Conservation (phyloP, 2,329 filamentous ascomycete genomes). For the Botrytis paeoniae region DNA sequence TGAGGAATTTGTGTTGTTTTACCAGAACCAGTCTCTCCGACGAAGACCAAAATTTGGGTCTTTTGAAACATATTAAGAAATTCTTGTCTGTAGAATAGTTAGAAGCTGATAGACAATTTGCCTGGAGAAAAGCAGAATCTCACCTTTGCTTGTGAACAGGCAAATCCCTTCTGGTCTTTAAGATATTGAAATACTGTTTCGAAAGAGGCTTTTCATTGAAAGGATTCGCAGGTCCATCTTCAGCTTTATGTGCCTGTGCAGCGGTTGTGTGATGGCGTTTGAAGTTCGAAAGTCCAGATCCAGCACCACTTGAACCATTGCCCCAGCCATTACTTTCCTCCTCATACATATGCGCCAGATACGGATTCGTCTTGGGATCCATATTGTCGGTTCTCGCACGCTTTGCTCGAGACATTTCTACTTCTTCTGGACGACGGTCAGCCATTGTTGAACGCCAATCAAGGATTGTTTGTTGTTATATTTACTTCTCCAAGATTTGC, state of each 20-base stretch:
- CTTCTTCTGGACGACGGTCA: slow-evolving; percentile 54
- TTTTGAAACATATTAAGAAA: slow-evolving; percentile 92
- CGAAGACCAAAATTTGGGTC: slow-evolving; percentile 94
- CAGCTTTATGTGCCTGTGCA: slow-evolving; percentile 66
- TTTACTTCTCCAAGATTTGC: slow-evolving; percentile 30
- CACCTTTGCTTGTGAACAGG: slow-evolving; percentile 89
- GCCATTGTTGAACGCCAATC: slow-evolving; percentile 45
- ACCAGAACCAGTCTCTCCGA: slow-evolving; percentile 98
- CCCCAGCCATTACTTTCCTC: slow-evolving; percentile 38
- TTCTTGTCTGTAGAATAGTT: slow-evolving; percentile 61
- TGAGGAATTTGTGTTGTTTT: slow-evolving; percentile 99
- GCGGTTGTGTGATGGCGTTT: slow-evolving; percentile 79
- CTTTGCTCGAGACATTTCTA: slow-evolving; percentile 47
- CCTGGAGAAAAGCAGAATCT: slow-evolving; percentile 30
- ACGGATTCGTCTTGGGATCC: slow-evolving; percentile 69
- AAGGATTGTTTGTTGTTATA: slow-evolving; percentile 25
- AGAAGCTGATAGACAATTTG: slow-evolving; percentile 17
- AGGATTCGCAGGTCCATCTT: slow-evolving; percentile 79
- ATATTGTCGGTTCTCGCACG: slow-evolving; percentile 41
- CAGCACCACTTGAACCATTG: slow-evolving; percentile 41
- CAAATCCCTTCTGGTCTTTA: slow-evolving; percentile 77
- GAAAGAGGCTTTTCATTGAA: slow-evolving; percentile 79
- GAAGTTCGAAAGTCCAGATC: slow-evolving; percentile 48
- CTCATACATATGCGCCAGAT: slow-evolving; percentile 85
- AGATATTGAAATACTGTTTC: slow-evolving; percentile 82